phyloP scores from a whole-genome alignment of 176 grass and related monocot genomes.

The Coix lacrymajobi region DNA sequence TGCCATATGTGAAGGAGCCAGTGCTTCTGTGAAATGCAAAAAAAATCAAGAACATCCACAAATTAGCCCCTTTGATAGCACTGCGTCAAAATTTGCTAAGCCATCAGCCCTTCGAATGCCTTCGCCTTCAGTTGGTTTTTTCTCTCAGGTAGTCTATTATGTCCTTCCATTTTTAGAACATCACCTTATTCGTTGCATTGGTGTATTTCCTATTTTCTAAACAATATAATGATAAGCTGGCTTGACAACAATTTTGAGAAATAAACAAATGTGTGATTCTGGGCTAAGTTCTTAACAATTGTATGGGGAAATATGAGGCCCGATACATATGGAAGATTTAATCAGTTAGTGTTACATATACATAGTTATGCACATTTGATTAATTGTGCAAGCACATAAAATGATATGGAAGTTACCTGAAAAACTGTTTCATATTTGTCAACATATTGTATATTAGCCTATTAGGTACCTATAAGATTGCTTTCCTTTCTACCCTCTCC shows the following conservation, averaged over 20 bases:
- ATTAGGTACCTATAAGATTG: background rate
- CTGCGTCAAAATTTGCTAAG: constrained; percentile 38
- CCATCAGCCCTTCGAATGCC: constrained; percentile 80
- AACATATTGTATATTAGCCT: background rate
- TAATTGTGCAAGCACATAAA: background rate
- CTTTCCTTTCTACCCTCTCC: background rate
- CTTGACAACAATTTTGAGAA: background rate
- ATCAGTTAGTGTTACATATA: background rate
- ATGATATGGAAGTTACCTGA: constrained; percentile 11
- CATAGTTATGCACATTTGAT: background rate
- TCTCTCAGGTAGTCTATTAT: constrained; percentile 53
- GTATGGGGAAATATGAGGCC: background rate
- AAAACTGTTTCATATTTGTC: background rate
- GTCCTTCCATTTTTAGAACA: constrained; percentile 1
- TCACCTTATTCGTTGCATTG: background rate
- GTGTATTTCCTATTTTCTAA: background rate
- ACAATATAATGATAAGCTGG: background rate
- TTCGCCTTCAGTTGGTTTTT: constrained; percentile 77
- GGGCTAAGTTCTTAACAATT: constrained; percentile 3
- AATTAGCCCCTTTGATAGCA: constrained; percentile 25
- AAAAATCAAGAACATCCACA: constrained; percentile 9
- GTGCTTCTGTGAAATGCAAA: constrained; percentile 26
- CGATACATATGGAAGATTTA: background rate
- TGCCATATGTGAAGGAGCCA: constrained; percentile 6
- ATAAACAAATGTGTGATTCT: constrained; percentile 18